phyloP scores from a whole-genome alignment of 2,329 filamentous ascomycete species.

The Podosphaera fusca region DNA sequence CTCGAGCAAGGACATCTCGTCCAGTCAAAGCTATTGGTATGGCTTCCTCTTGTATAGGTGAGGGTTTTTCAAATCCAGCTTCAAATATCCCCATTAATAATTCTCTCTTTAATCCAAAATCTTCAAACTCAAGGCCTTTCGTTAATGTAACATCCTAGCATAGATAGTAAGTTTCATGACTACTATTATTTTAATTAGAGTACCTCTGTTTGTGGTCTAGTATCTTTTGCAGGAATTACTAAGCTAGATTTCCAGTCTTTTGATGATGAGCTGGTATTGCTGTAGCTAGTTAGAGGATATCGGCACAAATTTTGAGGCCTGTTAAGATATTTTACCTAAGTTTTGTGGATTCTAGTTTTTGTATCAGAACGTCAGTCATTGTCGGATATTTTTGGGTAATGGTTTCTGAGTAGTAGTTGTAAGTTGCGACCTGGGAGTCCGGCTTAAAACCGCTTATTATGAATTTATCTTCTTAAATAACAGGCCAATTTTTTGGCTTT shows the following conservation, averaged over 20 bases:
- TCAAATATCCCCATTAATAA: slow-evolving; percentile 98
- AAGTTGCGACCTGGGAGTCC: too few relatives aligned
- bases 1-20: slow-evolving; percentile 81
- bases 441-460: too few relatives aligned
- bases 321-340: slow-evolving; percentile 19
- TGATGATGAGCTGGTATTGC: slow-evolving; percentile 14
- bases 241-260: slow-evolving; percentile 55
- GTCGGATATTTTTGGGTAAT: slow-evolving; percentile 4
- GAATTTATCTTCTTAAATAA: too few relatives aligned
- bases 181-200: not conserved
- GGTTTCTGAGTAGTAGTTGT: not conserved
- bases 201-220: slow-evolving; percentile 62
- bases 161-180: slow-evolving; percentile 4
- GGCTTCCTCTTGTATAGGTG: slow-evolving; percentile 96
- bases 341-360: slow-evolving; percentile 31
- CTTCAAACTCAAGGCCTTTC: slow-evolving; percentile 92
- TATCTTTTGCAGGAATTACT: slow-evolving; percentile 51
- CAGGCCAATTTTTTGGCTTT: too few relatives aligned
- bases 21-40: slow-evolving; percentile 92
- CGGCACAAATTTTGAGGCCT: not conserved
- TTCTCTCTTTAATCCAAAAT: slow-evolving; percentile 85
- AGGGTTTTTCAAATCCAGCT: slow-evolving; percentile 95
- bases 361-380: slow-evolving; percentile 26
- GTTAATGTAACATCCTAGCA: slow-evolving; percentile 86
- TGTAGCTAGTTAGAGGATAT: not conserved